Evolutionary conservation across 140 eudicot genomes (phyloP).

Genomic region (Senecio squalidus): DNA sequence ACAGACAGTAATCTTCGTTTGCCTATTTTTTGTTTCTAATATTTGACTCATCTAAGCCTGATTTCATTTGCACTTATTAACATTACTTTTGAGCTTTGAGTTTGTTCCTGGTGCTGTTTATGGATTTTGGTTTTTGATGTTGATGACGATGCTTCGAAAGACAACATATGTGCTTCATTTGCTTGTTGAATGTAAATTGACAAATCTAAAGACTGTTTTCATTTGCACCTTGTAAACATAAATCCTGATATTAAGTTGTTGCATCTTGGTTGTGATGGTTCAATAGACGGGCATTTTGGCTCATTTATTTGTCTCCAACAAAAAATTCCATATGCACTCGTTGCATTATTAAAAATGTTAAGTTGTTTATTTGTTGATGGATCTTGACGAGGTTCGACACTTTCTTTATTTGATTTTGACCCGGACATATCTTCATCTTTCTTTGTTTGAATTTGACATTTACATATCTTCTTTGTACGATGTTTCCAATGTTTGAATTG

Average conservation of each 20-base stretch:
- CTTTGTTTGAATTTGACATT: neutral
- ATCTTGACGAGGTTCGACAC: neutral
- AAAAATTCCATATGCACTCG: too few relatives aligned
- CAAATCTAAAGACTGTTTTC: too few relatives aligned
- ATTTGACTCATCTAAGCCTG: neutral
- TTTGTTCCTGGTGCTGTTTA: too few relatives aligned
- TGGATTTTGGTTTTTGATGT: neutral
- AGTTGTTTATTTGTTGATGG: neutral
- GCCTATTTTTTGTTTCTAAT: neutral
- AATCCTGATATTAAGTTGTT: neutral
- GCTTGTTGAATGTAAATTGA: too few relatives aligned
- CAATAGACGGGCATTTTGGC: neutral
- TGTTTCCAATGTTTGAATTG: too few relatives aligned
- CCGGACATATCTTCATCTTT: too few relatives aligned
- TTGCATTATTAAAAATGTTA: too few relatives aligned
- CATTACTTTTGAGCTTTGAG: too few relatives aligned
- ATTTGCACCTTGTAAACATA: neutral
- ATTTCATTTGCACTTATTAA: neutral
- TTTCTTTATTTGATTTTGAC: too few relatives aligned
- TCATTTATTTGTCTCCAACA: constrained; percentile 2
- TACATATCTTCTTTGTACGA: too few relatives aligned
- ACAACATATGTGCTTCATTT: too few relatives aligned
- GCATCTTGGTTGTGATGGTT: constrained; percentile 4
- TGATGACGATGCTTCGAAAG: neutral
- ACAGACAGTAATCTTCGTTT: neutral